phyloP scores from a whole-genome alignment of 139 green algal species.

The Tetradesmus lagerheimii region DNA sequence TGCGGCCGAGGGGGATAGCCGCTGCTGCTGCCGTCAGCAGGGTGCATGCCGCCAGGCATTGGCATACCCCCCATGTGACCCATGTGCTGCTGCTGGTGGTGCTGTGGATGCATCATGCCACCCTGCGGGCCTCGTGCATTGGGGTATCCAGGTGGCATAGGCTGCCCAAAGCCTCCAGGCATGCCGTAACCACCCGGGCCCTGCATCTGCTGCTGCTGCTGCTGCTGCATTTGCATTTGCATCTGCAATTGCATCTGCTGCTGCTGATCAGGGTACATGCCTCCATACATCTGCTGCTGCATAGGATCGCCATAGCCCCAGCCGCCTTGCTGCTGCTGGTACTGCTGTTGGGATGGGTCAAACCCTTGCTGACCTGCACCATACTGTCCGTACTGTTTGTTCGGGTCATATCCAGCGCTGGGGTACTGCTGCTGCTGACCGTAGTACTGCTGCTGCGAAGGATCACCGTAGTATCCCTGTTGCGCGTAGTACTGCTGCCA shows the following conservation, averaged over 20 bases:
- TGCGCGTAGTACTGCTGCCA: conserved; percentile 48
- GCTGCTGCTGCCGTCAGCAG: neutral
- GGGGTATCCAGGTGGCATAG: neutral
- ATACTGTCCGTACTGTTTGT: conserved; percentile 26
- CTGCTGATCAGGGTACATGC: conserved; percentile 8
- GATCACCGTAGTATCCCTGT: conserved; percentile 36
- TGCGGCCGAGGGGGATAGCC: neutral
- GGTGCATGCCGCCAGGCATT: neutral
- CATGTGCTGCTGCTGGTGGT: conserved; percentile 1
- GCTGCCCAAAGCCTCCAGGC: neutral
- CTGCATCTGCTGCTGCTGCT: conserved; percentile 11
- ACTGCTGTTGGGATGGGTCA: conserved; percentile 6
- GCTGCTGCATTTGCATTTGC: conserved; percentile 10
- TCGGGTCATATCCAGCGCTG: neutral
- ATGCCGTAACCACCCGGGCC: neutral
- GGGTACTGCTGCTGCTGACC: conserved; percentile 11
- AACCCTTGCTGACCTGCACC: neutral
- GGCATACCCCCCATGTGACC: neutral
- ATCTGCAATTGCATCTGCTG: conserved; percentile 11
- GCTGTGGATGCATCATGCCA: neutral
- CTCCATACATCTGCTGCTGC: conserved; percentile 16
- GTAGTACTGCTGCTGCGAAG: conserved; percentile 17
- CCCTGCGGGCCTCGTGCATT: neutral
- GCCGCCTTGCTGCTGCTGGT: conserved; percentile 19
- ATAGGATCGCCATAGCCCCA: conserved; percentile 2